Conservation (phyloP, 2,329 filamentous ascomycete genomes). For the Phialocephala subalpina region DNA sequence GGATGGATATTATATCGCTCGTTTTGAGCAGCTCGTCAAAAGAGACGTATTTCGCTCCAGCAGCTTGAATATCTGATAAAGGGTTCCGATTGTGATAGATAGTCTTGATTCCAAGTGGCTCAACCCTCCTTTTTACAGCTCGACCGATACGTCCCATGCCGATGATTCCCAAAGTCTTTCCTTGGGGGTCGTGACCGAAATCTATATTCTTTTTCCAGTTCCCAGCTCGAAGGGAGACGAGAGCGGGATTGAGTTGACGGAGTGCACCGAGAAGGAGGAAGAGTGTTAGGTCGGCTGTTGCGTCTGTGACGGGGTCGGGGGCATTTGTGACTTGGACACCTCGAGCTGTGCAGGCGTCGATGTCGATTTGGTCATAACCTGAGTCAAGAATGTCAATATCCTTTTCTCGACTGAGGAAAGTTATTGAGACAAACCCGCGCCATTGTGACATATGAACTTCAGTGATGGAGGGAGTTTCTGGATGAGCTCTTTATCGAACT, state of each 20-base stretch:
- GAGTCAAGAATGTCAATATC: slow-evolving; percentile 47
- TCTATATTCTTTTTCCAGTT: slow-evolving; percentile 43
- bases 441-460: slow-evolving; percentile 46
- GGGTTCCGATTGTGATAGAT: slow-evolving; percentile 75
- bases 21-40: slow-evolving; percentile 74
- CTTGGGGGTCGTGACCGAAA: slow-evolving; percentile 68
- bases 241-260: slow-evolving; percentile 42
- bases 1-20: slow-evolving; percentile 79
- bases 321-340: slow-evolving; percentile 76
- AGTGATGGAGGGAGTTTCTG: slow-evolving; percentile 54
- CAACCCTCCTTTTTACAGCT: slow-evolving; percentile 73
- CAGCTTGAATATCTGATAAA: slow-evolving; percentile 58
- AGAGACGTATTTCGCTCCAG: slow-evolving; percentile 68
- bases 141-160: slow-evolving; percentile 85
- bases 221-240: slow-evolving; percentile 51
- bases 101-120: slow-evolving; percentile 76
- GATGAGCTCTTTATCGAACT: slow-evolving; percentile 72
- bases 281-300: slow-evolving; percentile 79
- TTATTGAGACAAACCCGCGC: slow-evolving; percentile 36
- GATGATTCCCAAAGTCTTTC: slow-evolving; percentile 78
- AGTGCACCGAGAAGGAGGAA: slow-evolving; percentile 82
- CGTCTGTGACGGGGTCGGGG: slow-evolving; percentile 77
- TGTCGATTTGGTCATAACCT: slow-evolving; percentile 82
- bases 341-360: slow-evolving; percentile 67
- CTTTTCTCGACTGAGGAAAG: not conserved